Percentiles rank a stretch among this genome's conserved stretches.
These are phyloP conservation scores for Cladosporium sp. DNA, from an alignment of 2,329 filamentous ascomycete species.

Conservation along the genomic window DNA sequence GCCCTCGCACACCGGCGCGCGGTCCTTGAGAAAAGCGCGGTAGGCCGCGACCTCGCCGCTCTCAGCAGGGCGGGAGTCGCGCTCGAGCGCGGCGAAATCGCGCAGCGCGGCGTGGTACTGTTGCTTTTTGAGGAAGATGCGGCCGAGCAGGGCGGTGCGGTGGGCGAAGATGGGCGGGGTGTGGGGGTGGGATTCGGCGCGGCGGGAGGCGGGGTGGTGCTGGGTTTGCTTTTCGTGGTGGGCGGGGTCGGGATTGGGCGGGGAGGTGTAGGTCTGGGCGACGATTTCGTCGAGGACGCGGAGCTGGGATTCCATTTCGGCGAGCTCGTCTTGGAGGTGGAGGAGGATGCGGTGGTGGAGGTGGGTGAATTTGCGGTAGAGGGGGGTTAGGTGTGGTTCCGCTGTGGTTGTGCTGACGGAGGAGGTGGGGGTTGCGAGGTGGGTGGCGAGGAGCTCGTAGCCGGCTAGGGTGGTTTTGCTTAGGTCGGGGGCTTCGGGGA, in stretches of 20 bases:
- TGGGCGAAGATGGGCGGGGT: slow-evolving; percentile 47
- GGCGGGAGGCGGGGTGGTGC: slow-evolving; percentile 50
- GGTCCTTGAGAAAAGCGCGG: slow-evolving; percentile 49
- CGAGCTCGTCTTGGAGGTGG: slow-evolving; percentile 78
- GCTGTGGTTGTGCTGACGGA: background rate
- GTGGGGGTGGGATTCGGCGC: slow-evolving; percentile 49
- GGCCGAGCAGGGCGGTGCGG: slow-evolving; percentile 54
- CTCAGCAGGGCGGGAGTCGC: slow-evolving; percentile 45
- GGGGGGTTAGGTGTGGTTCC: slow-evolving; percentile 39
- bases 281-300: slow-evolving; percentile 59
- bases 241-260: slow-evolving; percentile 5
- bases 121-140: slow-evolving; percentile 59
- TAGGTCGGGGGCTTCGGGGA: slow-evolving; percentile 27
- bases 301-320: slow-evolving; percentile 73
- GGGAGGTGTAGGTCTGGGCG: slow-evolving; percentile 27
- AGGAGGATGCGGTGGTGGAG: slow-evolving; percentile 77
- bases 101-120: slow-evolving; percentile 61
- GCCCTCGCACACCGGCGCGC: slow-evolving; percentile 50
- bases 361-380: slow-evolving; percentile 77
- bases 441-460: slow-evolving; percentile 57
- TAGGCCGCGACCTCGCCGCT: slow-evolving; percentile 49
- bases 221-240: background rate
- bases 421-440: slow-evolving; percentile 35
- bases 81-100: slow-evolving; percentile 51
- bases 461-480: slow-evolving; percentile 38